These are phyloP conservation scores for Penicillium turbatum DNA, from an alignment of 495 filamentous ascomycete species.

Conservation along the genomic window DNA sequence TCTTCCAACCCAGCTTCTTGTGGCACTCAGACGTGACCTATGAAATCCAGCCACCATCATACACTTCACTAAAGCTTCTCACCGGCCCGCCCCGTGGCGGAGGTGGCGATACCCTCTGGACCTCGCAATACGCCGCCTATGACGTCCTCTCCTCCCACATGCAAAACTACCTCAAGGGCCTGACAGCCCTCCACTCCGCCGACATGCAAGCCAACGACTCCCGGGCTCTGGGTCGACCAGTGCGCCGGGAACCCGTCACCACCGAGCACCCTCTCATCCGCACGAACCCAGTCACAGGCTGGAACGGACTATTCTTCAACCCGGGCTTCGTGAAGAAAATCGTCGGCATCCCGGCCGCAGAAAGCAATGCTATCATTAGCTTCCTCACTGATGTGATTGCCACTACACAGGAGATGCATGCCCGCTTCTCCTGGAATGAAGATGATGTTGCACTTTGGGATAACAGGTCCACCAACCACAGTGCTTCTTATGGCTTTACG, in stretches of 20 bases:
- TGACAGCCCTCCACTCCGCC: conserved; percentile 68
- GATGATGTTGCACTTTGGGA: conserved; percentile 74
- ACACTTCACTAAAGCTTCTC: conserved; percentile 67
- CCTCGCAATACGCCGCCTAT: conserved; percentile 69
- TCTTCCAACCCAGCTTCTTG: conserved; percentile 48
- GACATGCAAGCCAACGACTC: conserved; percentile 67
- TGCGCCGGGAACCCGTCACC: conserved; percentile 62
- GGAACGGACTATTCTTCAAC: conserved; percentile 73
- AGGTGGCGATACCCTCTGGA: conserved; percentile 74
- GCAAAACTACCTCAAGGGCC: conserved; percentile 65
- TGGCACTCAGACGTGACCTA: conserved; percentile 70
- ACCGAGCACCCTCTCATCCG: conserved; percentile 69
- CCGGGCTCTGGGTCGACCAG: conserved; percentile 53
- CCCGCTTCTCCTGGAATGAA: conserved; percentile 66
- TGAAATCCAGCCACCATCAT: conserved; percentile 73
- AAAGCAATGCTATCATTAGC: conserved; percentile 62
- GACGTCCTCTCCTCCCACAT: conserved; percentile 63
- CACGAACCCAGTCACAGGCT: conserved; percentile 68
- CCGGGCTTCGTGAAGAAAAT: conserved; percentile 74
- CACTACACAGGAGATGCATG: conserved; percentile 63
- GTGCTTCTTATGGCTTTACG: conserved; percentile 57
- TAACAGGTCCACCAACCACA: conserved; percentile 61
- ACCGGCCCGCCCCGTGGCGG: conserved; percentile 62
- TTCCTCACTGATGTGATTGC: conserved; percentile 62
- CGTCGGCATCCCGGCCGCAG: conserved; percentile 59